Base-by-base conservation (phyloP, 2,329 filamentous ascomycete species). In the Juglanconis juglandina region DNA sequence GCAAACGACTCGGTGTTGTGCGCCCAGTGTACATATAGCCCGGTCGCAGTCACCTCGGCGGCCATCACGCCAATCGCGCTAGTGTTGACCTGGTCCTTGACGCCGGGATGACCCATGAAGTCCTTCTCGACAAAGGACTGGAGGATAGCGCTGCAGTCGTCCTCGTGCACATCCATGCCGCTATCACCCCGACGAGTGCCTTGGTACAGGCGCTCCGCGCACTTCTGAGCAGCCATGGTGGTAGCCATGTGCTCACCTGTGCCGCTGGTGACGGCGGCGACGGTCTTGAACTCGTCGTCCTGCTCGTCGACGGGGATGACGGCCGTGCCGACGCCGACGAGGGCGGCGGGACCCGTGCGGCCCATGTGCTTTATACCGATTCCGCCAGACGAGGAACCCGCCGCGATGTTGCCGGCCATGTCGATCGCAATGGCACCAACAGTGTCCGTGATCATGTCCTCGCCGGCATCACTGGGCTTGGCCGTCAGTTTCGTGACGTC, bases 171-270 rank as follows among this genome's bases (percentile, higher is more conserved):
- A 64, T 90, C 85, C 7, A 74, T 73, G 6, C 91, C 91, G 14
- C 79, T 82, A 53, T 74, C 76, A 2, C 77, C 82, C 65, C 84
- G 87, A 69, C 80, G 83, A 53, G 81, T 88, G 66, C 81, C 84
- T 65, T 88, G 85, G 70, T 92, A 96, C 33, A 99, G 81, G 50
- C 95, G 86, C 65, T 94, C 90, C 0, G 93, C 92, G 71, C 92
- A 96, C 58, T 89, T 88, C 61, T 89, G 87, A 6, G 95, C 93
- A 10, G 95, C 94, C 82, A 96, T 89, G 0, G 93, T 96, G 0
- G 94, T 97, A 41, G 92, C 91, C 90, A 99, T 99, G 72, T 99
- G 95, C 75, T 99, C 95, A 52, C 95, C 95, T 3, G 95, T 99
- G 34, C 95, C 95, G 71, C 92, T 96, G 44, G 92, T 96, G 30